Evolutionary conservation across 1,284 basidiomycete genomes (phyloP).

Genomic region (Vanrija pseudolonga): DNA sequence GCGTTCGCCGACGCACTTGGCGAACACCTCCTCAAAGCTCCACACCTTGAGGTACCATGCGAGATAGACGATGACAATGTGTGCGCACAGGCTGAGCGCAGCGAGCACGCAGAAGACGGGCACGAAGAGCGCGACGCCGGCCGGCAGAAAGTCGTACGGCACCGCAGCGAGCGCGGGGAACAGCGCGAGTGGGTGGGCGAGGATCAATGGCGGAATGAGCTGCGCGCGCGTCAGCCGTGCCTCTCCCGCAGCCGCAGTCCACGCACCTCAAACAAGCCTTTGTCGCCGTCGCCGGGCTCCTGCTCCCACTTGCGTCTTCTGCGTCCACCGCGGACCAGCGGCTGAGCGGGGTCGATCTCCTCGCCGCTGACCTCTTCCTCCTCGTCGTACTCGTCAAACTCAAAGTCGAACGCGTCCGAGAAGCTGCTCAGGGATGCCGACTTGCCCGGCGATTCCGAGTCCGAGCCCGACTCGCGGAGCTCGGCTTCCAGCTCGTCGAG

Average conservation of each 20-base stretch:
- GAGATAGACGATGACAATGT: constrained; percentile 49
- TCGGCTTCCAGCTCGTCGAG: not conserved
- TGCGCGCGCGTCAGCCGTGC: constrained; percentile 8
- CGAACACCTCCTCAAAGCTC: constrained; percentile 48
- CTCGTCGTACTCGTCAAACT: constrained; percentile 8
- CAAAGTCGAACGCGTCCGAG: not conserved
- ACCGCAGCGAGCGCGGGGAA: constrained; percentile 42
- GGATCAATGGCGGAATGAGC: constrained; percentile 45
- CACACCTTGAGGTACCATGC: constrained; percentile 49
- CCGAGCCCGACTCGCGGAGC: too few species aligned
- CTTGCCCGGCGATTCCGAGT: not conserved
- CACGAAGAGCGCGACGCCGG: constrained; percentile 47
- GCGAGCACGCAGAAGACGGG: constrained; percentile 42
- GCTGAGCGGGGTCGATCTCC: constrained; percentile 7
- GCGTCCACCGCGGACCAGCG: constrained; percentile 8
- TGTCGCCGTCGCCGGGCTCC: constrained; percentile 5
- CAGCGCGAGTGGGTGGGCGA: constrained; percentile 46
- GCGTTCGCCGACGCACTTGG: constrained; percentile 29
- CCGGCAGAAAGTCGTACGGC: constrained; percentile 47
- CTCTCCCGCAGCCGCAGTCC: not conserved
- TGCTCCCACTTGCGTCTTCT: constrained; percentile 12
- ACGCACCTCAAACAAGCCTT: constrained; percentile 12
- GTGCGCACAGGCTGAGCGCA: constrained; percentile 41
- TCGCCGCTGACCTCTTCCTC: constrained; percentile 1
- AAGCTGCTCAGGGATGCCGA: too few species aligned